Conservation (phyloP, 2,329 filamentous ascomycete genomes). For the Aspergillus fijiensis region DNA sequence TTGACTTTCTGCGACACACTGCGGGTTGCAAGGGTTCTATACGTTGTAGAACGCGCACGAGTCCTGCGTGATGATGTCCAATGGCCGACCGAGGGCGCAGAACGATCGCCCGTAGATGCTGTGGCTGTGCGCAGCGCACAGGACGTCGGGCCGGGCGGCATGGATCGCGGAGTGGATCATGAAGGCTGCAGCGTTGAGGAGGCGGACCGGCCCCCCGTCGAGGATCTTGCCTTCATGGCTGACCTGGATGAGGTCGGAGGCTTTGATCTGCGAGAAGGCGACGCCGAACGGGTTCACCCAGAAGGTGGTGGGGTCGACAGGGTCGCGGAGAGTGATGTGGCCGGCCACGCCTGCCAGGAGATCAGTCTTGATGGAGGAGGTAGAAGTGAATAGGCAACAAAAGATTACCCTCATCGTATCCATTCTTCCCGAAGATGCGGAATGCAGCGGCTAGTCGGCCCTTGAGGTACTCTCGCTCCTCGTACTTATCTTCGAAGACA, state of each 20-base stretch:
- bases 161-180: slow-evolving; percentile 58
- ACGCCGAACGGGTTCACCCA: slow-evolving; percentile 69
- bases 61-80: slow-evolving; percentile 50
- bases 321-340: slow-evolving; percentile 63
- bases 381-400: neutral
- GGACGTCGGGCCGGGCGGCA: slow-evolving; percentile 54
- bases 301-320: slow-evolving; percentile 59
- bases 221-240: slow-evolving; percentile 62
- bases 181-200: slow-evolving; percentile 51
- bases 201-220: slow-evolving; percentile 55
- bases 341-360: slow-evolving; percentile 54
- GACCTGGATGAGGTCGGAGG: slow-evolving; percentile 67
- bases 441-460: slow-evolving; percentile 56
- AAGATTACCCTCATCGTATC: slow-evolving; percentile 51
- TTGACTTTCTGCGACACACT: neutral
- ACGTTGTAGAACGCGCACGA: slow-evolving; percentile 48
- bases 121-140: slow-evolving; percentile 57
- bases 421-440: slow-evolving; percentile 58
- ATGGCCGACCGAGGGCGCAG: slow-evolving; percentile 41
- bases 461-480: slow-evolving; percentile 56
- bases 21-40: neutral
- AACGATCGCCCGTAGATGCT: slow-evolving; percentile 52
- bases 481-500: slow-evolving; percentile 42
- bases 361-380: neutral
- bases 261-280: slow-evolving; percentile 61